Conservation (phyloP, 1,284 basidiomycete genomes). For the Microstroma glucosiphilum region DNA sequence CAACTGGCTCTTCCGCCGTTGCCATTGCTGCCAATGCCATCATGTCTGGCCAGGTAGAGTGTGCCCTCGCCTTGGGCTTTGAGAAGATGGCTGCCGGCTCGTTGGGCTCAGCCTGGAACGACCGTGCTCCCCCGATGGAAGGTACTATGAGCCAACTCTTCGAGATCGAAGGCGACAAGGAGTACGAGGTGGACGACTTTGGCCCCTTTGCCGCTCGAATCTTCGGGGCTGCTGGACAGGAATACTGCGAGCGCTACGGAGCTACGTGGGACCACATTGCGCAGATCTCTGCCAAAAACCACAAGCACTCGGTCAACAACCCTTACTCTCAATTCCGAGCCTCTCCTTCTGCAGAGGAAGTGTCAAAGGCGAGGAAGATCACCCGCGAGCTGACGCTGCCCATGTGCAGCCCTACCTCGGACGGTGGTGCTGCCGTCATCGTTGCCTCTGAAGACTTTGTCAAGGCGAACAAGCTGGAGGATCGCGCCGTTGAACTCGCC, state of each 20-base stretch:
- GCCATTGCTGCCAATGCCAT: conserved; percentile 38
- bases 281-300: conserved; percentile 71
- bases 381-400: conserved; percentile 70
- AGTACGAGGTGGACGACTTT: conserved; percentile 59
- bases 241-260: conserved; percentile 71
- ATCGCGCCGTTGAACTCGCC: conserved; percentile 68
- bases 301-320: conserved; percentile 72
- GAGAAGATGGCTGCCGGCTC: conserved; percentile 65
- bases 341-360: conserved; percentile 25
- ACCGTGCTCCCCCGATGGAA: conserved; percentile 61
- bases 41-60: conserved; percentile 66
- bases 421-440: conserved; percentile 54
- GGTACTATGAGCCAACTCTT: conserved; percentile 54
- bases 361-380: conserved; percentile 53
- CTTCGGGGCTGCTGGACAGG: conserved; percentile 71
- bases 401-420: conserved; percentile 76
- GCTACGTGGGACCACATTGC: conserved; percentile 66
- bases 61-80: conserved; percentile 75
- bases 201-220: conserved; percentile 68
- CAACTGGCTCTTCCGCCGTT: conserved; percentile 45
- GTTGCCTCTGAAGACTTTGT: conserved; percentile 77
- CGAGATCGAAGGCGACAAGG: conserved; percentile 59
- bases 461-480: conserved; percentile 66
- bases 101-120: conserved; percentile 65
- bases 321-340: conserved; percentile 74